Evolutionary conservation across 768 basidiomycete genomes (phyloP).

Genomic region (Tricholoma hemisulphureum): DNA sequence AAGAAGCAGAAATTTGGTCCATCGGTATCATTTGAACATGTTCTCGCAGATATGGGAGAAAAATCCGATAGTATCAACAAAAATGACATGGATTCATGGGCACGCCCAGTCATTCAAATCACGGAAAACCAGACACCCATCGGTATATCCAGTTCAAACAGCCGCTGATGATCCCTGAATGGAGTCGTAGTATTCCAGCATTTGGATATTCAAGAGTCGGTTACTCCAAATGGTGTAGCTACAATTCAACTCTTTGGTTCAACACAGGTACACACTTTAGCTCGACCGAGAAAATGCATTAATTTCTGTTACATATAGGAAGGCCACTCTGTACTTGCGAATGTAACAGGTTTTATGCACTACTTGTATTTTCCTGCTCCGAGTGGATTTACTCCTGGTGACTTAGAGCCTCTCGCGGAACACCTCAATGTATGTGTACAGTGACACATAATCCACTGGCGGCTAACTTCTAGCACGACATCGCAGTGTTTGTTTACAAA

Average conservation of each 20-base stretch:
- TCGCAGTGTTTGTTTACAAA: neutral
- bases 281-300: too few species aligned
- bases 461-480: neutral
- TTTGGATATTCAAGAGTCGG: conserved; percentile 22
- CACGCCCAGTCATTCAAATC: neutral
- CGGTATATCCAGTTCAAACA: conserved; percentile 2
- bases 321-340: conserved; percentile 2
- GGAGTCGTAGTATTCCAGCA: conserved; percentile 25
- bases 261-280: conserved; percentile 18
- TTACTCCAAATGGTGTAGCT: conserved; percentile 3
- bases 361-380: conserved; percentile 8
- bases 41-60: conserved; percentile 9
- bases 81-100: neutral
- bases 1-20: conserved; percentile 6
- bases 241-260: conserved; percentile 27
- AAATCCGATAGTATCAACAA: neutral
- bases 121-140: neutral
- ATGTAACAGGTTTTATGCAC: neutral
- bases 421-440: conserved; percentile 1
- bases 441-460: too few species aligned
- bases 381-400: neutral
- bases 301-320: neutral
- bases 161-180: neutral
- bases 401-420: neutral
- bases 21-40: conserved; percentile 10